Conservation (phyloP, 306 rosid genomes). For the Ziziphus jujuba region DNA sequence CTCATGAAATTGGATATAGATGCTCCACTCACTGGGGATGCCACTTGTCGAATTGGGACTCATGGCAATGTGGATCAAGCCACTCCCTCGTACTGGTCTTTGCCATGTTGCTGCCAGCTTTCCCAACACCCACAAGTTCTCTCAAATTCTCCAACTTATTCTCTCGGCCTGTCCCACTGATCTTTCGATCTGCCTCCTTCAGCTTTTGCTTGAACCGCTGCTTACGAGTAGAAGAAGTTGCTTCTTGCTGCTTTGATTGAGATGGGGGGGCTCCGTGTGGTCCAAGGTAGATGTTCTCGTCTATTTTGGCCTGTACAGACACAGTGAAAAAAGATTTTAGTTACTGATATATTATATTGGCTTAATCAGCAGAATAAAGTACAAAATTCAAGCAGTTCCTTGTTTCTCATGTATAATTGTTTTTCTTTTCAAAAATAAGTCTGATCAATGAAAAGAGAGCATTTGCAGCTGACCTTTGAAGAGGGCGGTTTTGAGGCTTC, state of each 20-base stretch:
- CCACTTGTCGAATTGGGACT: slow-evolving; percentile 79
- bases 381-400: background rate
- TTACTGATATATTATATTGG: background rate
- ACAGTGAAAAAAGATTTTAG: slow-evolving; percentile 12
- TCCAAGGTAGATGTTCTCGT: slow-evolving; percentile 83
- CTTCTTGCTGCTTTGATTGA: slow-evolving; percentile 73
- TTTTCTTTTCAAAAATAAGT: background rate
- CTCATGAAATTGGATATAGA: background rate
- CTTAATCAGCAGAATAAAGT: background rate
- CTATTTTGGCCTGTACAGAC: slow-evolving; percentile 52
- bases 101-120: slow-evolving; percentile 34
- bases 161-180: slow-evolving; percentile 63
- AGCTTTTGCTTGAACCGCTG: slow-evolving; percentile 80
- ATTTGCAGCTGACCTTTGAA: slow-evolving; percentile 52
- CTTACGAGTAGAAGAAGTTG: slow-evolving; percentile 54
- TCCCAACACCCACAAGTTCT: slow-evolving; percentile 91
- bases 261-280: slow-evolving; percentile 95
- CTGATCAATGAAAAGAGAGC: background rate
- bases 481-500: slow-evolving; percentile 61
- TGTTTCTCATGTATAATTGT: background rate
- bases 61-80: slow-evolving; percentile 96
- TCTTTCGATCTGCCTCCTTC: slow-evolving; percentile 86
- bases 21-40: slow-evolving; percentile 31
- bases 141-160: slow-evolving; percentile 79
- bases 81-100: slow-evolving; percentile 73